Evolutionary conservation across 495 filamentous ascomycete species (phyloP).

Genomic region (Pyrenula aspistea): DNA sequence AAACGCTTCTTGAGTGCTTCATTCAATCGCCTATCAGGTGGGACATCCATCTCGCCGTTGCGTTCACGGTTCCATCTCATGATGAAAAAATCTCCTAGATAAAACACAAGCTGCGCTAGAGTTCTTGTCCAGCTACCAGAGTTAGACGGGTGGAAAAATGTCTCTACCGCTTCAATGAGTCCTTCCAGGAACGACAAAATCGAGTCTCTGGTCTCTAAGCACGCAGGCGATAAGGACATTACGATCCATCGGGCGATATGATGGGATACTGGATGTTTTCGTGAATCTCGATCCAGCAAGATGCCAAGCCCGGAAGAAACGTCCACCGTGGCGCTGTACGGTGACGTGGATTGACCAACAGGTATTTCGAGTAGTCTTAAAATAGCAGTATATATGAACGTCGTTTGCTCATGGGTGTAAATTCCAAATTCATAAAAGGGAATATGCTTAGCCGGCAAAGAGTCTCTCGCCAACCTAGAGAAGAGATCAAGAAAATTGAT

Average conservation of each 20-base stretch:
- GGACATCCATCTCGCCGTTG: constrained; percentile 79
- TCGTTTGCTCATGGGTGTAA: constrained; percentile 83
- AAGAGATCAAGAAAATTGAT: constrained; percentile 79
- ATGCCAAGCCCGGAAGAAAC: constrained; percentile 68
- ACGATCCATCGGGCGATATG: constrained; percentile 93
- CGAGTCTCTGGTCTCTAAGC: constrained; percentile 64
- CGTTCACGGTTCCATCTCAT: constrained; percentile 96
- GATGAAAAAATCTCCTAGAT: constrained; percentile 90
- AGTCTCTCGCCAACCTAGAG: constrained; percentile 76
- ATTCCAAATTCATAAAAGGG: constrained; percentile 81
- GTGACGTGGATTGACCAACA: constrained; percentile 88
- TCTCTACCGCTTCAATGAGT: constrained; percentile 90
- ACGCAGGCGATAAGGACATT: constrained; percentile 81
- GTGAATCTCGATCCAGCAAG: constrained; percentile 78
- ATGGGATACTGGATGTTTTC: constrained; percentile 84
- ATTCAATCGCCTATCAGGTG: constrained; percentile 65
- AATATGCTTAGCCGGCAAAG: constrained; percentile 58
- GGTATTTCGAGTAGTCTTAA: constrained; percentile 87
- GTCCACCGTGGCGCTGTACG: constrained; percentile 75
- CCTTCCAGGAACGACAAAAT: constrained; percentile 80
- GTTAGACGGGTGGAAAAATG: constrained; percentile 98
- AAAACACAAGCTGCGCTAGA: constrained; percentile 81
- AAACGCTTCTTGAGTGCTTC: constrained; percentile 75
- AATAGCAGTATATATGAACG: constrained; percentile 85
- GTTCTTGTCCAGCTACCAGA: constrained; percentile 86